Evolutionary conservation across 305 asterid species (phyloP).

Genomic region (Fraxinus latifolia): DNA sequence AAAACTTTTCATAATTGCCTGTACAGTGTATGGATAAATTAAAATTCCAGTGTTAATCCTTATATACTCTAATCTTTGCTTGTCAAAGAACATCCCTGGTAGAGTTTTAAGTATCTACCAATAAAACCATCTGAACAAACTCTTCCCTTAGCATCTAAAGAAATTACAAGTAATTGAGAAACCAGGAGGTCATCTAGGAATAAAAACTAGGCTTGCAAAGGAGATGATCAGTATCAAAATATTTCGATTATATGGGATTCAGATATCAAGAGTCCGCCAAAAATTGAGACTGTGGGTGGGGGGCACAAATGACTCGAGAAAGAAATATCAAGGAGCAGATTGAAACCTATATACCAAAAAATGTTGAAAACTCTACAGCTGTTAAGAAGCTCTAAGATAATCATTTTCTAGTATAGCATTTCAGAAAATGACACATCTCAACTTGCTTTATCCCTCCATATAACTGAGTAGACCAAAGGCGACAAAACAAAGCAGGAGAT

Average conservation of each 20-base stretch:
- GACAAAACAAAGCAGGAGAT: background rate
- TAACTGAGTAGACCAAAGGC: background rate
- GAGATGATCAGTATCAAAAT: background rate
- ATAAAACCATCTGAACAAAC: background rate
- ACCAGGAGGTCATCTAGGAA: background rate
- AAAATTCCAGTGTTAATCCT: background rate
- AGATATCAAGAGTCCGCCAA: background rate
- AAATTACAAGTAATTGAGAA: constrained; percentile 15
- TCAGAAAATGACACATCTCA: background rate
- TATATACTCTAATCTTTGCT: constrained; percentile 8
- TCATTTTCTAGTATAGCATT: background rate
- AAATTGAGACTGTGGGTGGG: background rate
- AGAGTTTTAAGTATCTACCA: background rate
- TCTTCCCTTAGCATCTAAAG: background rate
- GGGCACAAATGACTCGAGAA: background rate
- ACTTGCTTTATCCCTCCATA: background rate
- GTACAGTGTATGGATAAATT: constrained; percentile 31
- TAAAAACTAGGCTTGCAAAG: background rate
- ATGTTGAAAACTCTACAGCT: background rate
- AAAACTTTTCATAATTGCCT: constrained; percentile 96
- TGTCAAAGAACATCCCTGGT: background rate
- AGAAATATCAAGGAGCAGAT: background rate
- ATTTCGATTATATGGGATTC: background rate
- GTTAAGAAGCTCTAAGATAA: background rate
- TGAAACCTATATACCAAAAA: background rate